Evolutionary conservation across 116 monocot species (phyloP).

Genomic region (Trichopus zeylanicus): DNA sequence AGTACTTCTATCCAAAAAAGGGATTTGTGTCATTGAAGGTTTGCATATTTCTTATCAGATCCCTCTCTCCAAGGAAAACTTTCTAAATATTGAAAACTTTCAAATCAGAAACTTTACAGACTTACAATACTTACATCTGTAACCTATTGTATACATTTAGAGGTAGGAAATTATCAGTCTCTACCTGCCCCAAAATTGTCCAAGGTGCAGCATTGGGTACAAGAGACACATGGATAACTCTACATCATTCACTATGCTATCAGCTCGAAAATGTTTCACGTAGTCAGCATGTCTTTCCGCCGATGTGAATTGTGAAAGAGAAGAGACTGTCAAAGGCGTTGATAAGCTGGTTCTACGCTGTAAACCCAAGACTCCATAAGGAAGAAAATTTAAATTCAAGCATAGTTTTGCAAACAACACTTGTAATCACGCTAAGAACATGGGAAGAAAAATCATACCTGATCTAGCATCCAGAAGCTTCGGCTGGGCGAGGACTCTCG

Average conservation of each 20-base stretch:
- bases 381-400: not conserved
- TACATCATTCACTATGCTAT: slow-evolving; percentile 87
- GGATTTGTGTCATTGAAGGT: no score
- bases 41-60: no score
- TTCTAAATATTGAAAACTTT: no score
- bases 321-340: slow-evolving; percentile 78
- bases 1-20: no score
- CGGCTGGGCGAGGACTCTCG: slow-evolving; percentile 81
- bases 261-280: slow-evolving; percentile 89
- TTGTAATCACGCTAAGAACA: not conserved
- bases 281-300: slow-evolving; percentile 49
- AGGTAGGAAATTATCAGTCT: no score
- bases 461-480: slow-evolving; percentile 87
- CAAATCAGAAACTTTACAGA: no score
- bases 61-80: no score
- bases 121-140: not conserved
- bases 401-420: not conserved
- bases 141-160: no score
- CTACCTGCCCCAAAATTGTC: slow-evolving; percentile 91
- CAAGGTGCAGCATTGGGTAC: slow-evolving; percentile 75
- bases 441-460: slow-evolving; percentile 32
- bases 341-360: slow-evolving; percentile 95
- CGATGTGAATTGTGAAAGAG: slow-evolving; percentile 72
- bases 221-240: slow-evolving; percentile 65
- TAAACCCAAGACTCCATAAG: slow-evolving; percentile 1